These are phyloP conservation scores for Pichia sp. DNA, from an alignment of 1,139 yeast species.

Conservation along the genomic window DNA sequence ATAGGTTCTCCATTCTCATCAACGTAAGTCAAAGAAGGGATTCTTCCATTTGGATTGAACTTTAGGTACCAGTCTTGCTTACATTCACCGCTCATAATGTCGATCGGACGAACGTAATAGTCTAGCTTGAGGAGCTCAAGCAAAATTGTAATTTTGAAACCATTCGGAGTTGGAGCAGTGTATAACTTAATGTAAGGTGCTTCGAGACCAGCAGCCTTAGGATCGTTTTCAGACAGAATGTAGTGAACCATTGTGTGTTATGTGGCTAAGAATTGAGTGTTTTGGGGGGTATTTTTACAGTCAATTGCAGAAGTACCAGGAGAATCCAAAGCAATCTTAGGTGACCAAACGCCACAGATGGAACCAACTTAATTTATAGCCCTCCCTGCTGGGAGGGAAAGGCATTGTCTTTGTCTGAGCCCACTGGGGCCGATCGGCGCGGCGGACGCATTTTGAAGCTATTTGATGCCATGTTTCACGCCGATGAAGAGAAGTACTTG, in stretches of 20 bases:
- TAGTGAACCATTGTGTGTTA: conserved; percentile 23
- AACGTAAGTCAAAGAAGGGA: conserved; percentile 53
- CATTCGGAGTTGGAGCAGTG: conserved; percentile 54
- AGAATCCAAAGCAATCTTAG: not conserved
- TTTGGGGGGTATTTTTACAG: not conserved
- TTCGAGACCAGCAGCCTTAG: conserved; percentile 27
- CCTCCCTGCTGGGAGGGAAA: not conserved
- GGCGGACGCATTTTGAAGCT: not conserved
- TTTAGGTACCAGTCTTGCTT: conserved; percentile 52
- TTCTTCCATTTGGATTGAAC: conserved; percentile 58
- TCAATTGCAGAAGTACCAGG: not conserved
- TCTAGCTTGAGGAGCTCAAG: conserved; percentile 46
- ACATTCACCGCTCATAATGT: conserved; percentile 36
- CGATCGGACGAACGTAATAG: conserved; percentile 43
- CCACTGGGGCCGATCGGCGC: not conserved
- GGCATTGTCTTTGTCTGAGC: not conserved
- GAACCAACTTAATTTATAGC: not conserved
- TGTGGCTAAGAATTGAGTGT: not conserved
- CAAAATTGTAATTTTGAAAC: conserved; percentile 46
- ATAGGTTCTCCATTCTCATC: conserved; percentile 37
- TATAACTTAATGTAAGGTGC: conserved; percentile 42
- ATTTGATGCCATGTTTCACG: too few species aligned
- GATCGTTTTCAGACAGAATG: conserved; percentile 33
- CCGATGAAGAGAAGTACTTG: too few species aligned
- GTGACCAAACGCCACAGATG: not conserved